These are phyloP conservation scores for Knoxia roxburghii DNA, from an alignment of 257 asterid species.

Conservation along the genomic window DNA sequence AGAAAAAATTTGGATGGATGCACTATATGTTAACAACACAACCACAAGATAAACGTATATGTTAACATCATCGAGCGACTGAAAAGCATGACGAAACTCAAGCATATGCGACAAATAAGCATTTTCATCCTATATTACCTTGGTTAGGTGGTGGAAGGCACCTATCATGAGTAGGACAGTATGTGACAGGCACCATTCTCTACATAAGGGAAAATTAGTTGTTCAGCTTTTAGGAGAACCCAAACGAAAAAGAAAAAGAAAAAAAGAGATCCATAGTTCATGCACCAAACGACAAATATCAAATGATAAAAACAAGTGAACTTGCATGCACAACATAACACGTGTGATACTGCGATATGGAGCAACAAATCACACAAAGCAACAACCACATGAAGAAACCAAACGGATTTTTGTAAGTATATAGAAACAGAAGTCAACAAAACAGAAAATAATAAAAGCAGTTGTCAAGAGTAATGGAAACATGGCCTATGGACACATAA, in stretches of 20 bases:
- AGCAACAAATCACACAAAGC: background rate
- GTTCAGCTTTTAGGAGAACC: constrained; percentile 7
- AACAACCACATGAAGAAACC: background rate
- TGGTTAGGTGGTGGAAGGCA: constrained; percentile 45
- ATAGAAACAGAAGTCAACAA: background rate
- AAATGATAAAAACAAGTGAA: background rate
- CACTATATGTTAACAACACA: background rate
- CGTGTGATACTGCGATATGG: background rate
- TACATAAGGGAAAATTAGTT: constrained; percentile 6
- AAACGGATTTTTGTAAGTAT: background rate
- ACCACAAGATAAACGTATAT: background rate
- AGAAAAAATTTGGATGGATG: background rate
- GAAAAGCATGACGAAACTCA: background rate
- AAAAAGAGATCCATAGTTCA: background rate
- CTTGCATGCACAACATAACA: background rate
- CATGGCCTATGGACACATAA: background rate
- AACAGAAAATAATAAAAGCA: background rate
- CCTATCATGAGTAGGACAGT: constrained; percentile 39
- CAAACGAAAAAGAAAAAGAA: background rate
- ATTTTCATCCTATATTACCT: constrained; percentile 22
- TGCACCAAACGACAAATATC: background rate
- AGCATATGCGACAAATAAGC: background rate
- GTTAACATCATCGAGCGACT: background rate
- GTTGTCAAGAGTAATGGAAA: background rate
- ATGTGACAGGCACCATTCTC: constrained; percentile 37